Evolutionary conservation across 768 basidiomycete species (phyloP), one percentile per base, ranked within the genome.

Genomic region (Paxillus ammoniavirescens): DNA sequence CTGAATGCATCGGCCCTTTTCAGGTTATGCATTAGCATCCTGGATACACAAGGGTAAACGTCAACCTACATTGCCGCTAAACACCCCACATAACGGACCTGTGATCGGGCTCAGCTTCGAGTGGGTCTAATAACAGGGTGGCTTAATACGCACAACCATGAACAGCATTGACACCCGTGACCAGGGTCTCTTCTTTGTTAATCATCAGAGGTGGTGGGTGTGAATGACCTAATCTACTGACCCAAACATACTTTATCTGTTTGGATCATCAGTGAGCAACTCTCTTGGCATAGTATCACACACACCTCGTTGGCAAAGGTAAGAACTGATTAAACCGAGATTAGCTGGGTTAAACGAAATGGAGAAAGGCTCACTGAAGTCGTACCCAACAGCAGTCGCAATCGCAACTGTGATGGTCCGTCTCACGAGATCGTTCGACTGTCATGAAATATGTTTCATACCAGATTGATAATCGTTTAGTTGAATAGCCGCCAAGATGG

Each of bases 21-120:
- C 17, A 40, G 8, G 9, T 17, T 18, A 9, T n/a, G 7, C 38
- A n/a, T 40, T 40, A 40, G 33, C 17, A 13, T 28, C 45, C 31
- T 2, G 9, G 18, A 13, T 13, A 12, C 35, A 28, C 13, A 31
- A 8, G 31, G 7, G 31, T 31, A 2, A 10, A 8, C 31, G 10
- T 2, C 2, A 31, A 57, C 61, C 54, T 48, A 65, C 63, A 55
- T 8, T 0, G 45, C 58, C 7, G 15, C 12, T 10, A 23, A 8
- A 17, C 57, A 18, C 15, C 64, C 64, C 23, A 44, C 0, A 44
- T 64, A 64, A 43, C 64, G 64, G 40, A 56, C 59, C 63, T 65
- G 53, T 2, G 4, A 35, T 30, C 18, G 30, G 8, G 8, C 9
- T 12, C n/a, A 40, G 5, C 14, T 52, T 46, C 55, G 48, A 36